These are phyloP conservation scores for Pseudogymnoascus sp. DNA, from an alignment of 2,329 filamentous ascomycete species.

Conservation along the genomic window DNA sequence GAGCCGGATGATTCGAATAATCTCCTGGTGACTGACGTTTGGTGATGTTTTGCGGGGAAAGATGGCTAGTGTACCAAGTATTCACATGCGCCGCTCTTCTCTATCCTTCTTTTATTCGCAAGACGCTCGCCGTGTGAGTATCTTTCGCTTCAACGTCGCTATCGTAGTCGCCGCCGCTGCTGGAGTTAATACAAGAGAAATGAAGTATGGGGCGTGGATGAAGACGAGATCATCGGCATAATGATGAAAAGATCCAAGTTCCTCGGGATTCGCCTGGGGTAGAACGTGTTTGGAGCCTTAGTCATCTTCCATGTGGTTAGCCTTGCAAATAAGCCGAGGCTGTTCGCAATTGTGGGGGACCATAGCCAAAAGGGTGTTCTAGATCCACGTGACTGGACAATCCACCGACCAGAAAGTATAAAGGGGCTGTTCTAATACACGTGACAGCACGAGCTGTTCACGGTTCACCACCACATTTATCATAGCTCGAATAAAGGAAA, in stretches of 20 bases:
- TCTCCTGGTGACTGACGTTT: background rate
- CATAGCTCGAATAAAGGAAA: background rate
- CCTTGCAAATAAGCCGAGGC: background rate
- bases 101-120: background rate
- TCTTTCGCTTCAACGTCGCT: background rate
- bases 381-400: background rate
- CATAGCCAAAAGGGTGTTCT: background rate
- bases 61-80: background rate
- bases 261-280: background rate
- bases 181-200: conserved; percentile 1
- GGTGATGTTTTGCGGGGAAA: conserved; percentile 1
- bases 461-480: background rate
- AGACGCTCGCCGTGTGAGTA: background rate
- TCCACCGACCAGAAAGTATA: background rate
- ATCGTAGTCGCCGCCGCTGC: background rate
- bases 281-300: background rate
- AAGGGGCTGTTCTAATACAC: background rate
- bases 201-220: background rate
- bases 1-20: background rate
- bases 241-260: background rate
- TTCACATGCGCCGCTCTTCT: background rate
- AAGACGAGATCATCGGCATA: background rate
- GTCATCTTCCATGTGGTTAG: background rate
- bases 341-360: background rate
- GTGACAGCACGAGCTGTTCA: background rate